Percentiles rank a stretch among this genome's conserved stretches.
Conservation (phyloP, 257 asterid genomes). For the Nicotiana benthamiana region DNA sequence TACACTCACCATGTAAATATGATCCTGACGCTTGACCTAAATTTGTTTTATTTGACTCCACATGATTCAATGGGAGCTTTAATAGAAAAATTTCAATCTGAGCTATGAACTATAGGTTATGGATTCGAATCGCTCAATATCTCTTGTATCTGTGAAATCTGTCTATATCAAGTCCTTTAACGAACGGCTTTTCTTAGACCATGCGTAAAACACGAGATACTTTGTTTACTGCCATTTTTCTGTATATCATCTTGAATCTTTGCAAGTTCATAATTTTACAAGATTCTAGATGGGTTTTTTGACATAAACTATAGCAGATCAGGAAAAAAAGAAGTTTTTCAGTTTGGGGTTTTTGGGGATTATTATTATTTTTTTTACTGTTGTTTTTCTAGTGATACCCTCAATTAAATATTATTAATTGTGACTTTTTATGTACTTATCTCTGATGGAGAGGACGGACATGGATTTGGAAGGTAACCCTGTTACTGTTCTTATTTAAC, state of each 20-base stretch:
- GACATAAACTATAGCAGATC: not conserved
- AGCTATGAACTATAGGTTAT: too few relatives aligned
- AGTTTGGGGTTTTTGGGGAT: not conserved
- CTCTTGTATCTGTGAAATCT: too few relatives aligned
- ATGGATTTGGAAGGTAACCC: slow-evolving; percentile 20
- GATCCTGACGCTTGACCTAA: too few relatives aligned
- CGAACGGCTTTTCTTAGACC: too few relatives aligned
- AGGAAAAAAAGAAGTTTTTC: too few relatives aligned
- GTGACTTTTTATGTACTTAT: slow-evolving; percentile 6
- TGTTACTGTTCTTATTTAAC: slow-evolving; percentile 10
- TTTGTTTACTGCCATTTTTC: too few relatives aligned
- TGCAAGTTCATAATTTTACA: not conserved
- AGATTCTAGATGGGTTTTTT: not conserved
- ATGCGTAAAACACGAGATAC: too few relatives aligned
- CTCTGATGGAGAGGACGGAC: not conserved
- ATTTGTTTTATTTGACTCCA: not conserved
- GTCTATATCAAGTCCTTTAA: too few relatives aligned
- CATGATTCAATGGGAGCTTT: too few relatives aligned
- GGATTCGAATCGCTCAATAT: too few relatives aligned
- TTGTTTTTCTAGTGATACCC: not conserved
- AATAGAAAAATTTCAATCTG: too few relatives aligned
- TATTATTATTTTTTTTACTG: not conserved
- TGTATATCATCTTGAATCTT: not conserved
- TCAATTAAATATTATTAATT: not conserved
- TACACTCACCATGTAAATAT: not conserved